Evolutionary conservation across 495 filamentous ascomycete species (phyloP).

Genomic region (Penicillium simplicissimum): DNA sequence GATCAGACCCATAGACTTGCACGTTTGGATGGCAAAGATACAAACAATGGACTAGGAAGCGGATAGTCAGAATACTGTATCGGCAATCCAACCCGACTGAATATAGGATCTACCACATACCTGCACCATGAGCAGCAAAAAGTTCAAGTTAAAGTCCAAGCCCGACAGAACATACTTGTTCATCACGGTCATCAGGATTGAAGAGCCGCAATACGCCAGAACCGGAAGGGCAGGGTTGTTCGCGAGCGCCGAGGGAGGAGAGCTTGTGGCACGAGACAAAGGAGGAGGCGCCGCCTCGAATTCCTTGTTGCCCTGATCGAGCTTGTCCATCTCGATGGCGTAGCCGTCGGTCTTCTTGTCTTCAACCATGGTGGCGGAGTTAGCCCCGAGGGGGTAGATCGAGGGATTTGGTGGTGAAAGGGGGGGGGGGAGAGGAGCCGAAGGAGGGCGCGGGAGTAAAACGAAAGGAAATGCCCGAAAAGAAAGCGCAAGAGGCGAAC

Average conservation of each 20-base stretch:
- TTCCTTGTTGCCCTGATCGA: slow-evolving; percentile 60
- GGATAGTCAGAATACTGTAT: slow-evolving; percentile 12
- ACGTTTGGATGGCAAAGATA: slow-evolving; percentile 80
- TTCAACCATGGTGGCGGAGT: slow-evolving; percentile 57
- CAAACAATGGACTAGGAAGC: slow-evolving; percentile 80
- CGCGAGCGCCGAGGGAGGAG: slow-evolving; percentile 42
- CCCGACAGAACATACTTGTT: slow-evolving; percentile 99
- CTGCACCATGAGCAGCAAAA: slow-evolving; percentile 90
- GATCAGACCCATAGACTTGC: slow-evolving; percentile 82
- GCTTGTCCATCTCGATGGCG: slow-evolving; percentile 67
- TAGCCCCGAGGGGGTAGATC: not conserved
- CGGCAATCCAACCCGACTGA: not conserved
- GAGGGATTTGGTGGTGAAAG: not conserved
- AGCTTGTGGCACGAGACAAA: slow-evolving; percentile 38
- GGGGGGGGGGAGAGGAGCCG: slow-evolving; percentile 3
- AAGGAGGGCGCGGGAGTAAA: not conserved
- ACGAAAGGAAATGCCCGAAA: not conserved
- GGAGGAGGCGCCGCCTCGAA: slow-evolving; percentile 50
- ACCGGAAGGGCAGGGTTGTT: slow-evolving; percentile 80
- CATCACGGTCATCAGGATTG: slow-evolving; percentile 97
- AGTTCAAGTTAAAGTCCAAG: slow-evolving; percentile 90
- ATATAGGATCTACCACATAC: slow-evolving; percentile 51
- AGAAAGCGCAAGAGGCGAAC: slow-evolving; percentile 8
- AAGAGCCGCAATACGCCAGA: slow-evolving; percentile 87
- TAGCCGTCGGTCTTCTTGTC: slow-evolving; percentile 88